Evolutionary conservation across 768 basidiomycete species (phyloP).

Genomic region (Hericium rajendrae): DNA sequence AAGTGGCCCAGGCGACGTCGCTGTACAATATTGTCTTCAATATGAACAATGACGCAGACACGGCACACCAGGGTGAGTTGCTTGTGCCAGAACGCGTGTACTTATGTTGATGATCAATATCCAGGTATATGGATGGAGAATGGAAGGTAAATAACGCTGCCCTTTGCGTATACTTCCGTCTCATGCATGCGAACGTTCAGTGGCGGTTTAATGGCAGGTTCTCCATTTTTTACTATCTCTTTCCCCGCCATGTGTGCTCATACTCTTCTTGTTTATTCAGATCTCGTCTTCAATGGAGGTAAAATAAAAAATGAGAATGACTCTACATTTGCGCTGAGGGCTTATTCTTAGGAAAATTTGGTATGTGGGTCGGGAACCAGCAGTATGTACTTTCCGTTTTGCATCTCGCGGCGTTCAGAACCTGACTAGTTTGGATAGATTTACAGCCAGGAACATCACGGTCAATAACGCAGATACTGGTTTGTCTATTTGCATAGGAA

Average conservation of each 20-base stretch:
- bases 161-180: too few relatives aligned
- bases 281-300: constrained; percentile 41
- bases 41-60: constrained; percentile 56
- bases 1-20: constrained; percentile 72
- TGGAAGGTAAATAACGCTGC: constrained; percentile 31
- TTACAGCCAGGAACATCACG: constrained; percentile 60
- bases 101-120: too few relatives aligned
- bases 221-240: background rate
- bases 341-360: constrained; percentile 30
- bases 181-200: constrained; percentile 6
- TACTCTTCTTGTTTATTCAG: constrained; percentile 14
- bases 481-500: constrained; percentile 7
- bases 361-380: constrained; percentile 74
- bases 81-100: constrained; percentile 1
- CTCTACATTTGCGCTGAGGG: too few relatives aligned
- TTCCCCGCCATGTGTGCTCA: background rate
- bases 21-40: constrained; percentile 65
- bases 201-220: constrained; percentile 50
- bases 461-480: constrained; percentile 39
- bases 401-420: too few relatives aligned
- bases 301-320: too few relatives aligned
- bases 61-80: constrained; percentile 52
- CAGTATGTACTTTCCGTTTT: constrained; percentile 35
- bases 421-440: constrained; percentile 20
- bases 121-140: constrained; percentile 67